Conservation (phyloP, 116 monocot genomes). For the Papilionanthe hybrid region DNA sequence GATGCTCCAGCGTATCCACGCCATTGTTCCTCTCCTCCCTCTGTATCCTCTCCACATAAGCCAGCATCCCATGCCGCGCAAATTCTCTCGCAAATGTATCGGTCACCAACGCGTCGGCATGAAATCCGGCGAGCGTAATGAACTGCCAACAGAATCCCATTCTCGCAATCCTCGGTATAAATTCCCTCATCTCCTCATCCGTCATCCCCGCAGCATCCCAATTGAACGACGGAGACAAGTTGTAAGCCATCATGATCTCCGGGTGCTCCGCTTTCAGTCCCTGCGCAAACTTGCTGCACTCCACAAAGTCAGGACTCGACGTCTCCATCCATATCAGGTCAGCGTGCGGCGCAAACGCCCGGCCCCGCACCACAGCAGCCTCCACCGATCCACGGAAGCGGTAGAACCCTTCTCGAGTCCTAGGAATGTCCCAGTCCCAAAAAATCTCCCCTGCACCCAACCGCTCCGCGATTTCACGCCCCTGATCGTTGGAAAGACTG, state of each 20-base stretch:
- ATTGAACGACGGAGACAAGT: slow-evolving; percentile 93
- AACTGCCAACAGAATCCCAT: slow-evolving; percentile 93
- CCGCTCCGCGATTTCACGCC: slow-evolving; percentile 38
- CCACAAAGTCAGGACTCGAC: slow-evolving; percentile 59
- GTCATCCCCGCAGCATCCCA: slow-evolving; percentile 90
- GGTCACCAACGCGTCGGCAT: slow-evolving; percentile 67
- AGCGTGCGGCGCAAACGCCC: slow-evolving; percentile 59
- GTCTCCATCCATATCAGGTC: slow-evolving; percentile 97
- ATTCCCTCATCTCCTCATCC: slow-evolving; percentile 66
- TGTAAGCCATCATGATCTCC: slow-evolving; percentile 81
- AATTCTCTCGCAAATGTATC: slow-evolving; percentile 74
- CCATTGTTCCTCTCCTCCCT: slow-evolving; percentile 74
- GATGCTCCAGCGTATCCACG: slow-evolving; percentile 78
- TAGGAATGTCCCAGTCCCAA: slow-evolving; percentile 95
- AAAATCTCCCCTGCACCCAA: slow-evolving; percentile 53
- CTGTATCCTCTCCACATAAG: slow-evolving; percentile 90
- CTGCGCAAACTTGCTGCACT: slow-evolving; percentile 58
- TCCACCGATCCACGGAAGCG: slow-evolving; percentile 61
- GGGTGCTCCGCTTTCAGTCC: slow-evolving; percentile 52
- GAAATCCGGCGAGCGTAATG: slow-evolving; percentile 91
- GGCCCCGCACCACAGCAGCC: slow-evolving; percentile 63
- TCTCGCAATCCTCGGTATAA: slow-evolving; percentile 71
- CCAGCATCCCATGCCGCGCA: slow-evolving; percentile 67
- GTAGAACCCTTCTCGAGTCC: slow-evolving; percentile 90
- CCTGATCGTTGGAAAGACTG: slow-evolving; percentile 56